phyloP scores from a whole-genome alignment of 805 yeast species.

The Saturnispora mendoncae region DNA sequence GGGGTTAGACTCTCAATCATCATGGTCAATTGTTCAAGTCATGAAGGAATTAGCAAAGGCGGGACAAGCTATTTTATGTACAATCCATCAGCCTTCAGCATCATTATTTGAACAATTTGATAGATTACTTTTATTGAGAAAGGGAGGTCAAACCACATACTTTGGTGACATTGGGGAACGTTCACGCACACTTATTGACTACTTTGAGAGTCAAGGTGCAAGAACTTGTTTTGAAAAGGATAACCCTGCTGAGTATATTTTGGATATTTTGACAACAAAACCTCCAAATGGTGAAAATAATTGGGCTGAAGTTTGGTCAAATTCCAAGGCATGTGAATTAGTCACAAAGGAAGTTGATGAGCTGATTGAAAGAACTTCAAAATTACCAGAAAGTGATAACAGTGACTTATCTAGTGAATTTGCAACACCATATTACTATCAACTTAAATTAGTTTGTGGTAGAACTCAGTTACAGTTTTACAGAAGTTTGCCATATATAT shows the following conservation, averaged over 20 bases:
- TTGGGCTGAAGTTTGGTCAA: conserved; percentile 57
- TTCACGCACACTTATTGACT: conserved; percentile 34
- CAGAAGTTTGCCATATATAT: conserved; percentile 41
- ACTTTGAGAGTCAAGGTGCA: conserved; percentile 51
- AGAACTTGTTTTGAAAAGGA: conserved; percentile 50
- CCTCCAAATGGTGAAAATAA: conserved; percentile 57
- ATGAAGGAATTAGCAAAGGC: conserved; percentile 40
- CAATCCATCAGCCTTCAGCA: conserved; percentile 46
- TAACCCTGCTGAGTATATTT: conserved; percentile 71
- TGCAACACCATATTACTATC: conserved; percentile 40
- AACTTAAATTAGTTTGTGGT: conserved; percentile 28
- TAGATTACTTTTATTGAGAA: conserved; percentile 36
- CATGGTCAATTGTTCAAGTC: conserved; percentile 49
- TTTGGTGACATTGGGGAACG: conserved; percentile 45
- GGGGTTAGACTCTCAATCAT: conserved; percentile 50
- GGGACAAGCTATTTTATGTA: conserved; percentile 52
- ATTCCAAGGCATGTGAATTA: conserved; percentile 22
- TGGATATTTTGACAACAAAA: conserved; percentile 73
- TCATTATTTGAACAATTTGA: conserved; percentile 35
- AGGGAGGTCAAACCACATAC: conserved; percentile 46
- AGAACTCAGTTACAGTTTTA: conserved; percentile 37
- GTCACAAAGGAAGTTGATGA: conserved; percentile 26
- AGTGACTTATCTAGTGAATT: conserved; percentile 21
- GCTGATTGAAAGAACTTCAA: conserved; percentile 17
- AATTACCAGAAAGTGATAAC: conserved; percentile 7